A percentile compares a stretch with the other conserved stretches of the same genome.
These are phyloP conservation scores for Paulownia fortunei DNA, from an alignment of 257 asterid genomes.

Conservation along the genomic window DNA sequence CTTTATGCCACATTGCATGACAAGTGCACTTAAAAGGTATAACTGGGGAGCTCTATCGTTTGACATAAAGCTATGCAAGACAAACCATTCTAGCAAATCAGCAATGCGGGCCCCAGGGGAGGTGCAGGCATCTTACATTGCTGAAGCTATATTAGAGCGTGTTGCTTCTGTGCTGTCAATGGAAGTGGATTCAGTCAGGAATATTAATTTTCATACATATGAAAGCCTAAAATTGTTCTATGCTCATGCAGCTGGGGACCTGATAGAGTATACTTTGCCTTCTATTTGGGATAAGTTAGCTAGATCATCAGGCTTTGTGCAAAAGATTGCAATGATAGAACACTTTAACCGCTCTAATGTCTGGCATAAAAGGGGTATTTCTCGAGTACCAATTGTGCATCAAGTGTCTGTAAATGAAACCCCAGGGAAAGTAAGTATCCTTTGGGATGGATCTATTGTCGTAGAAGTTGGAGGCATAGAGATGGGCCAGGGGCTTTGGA, in stretches of 20 bases:
- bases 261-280: constrained; percentile 60
- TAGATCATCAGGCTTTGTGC: constrained; percentile 46
- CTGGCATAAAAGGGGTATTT: constrained; percentile 71
- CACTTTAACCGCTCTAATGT: constrained; percentile 45
- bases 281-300: constrained; percentile 63
- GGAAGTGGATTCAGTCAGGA: constrained; percentile 62
- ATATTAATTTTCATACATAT: constrained; percentile 56
- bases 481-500: constrained; percentile 79
- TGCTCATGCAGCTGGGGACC: constrained; percentile 42
- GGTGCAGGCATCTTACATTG: constrained; percentile 67
- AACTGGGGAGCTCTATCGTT: constrained; percentile 77
- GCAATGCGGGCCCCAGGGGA: constrained; percentile 83
- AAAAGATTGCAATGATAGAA: constrained; percentile 40
- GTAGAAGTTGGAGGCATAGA: constrained; percentile 83
- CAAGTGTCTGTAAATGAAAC: constrained; percentile 36
- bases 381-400: constrained; percentile 59
- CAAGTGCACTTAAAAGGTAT: constrained; percentile 55
- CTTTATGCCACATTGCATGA: constrained; percentile 37
- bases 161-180: constrained; percentile 55
- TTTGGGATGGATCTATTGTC: constrained; percentile 61
- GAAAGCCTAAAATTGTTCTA: constrained; percentile 61
- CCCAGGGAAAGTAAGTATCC: constrained; percentile 74
- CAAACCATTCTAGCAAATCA: constrained; percentile 62
- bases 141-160: constrained; percentile 69
- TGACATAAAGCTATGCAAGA: constrained; percentile 69